Base-by-base conservation (phyloP, 192 early-diverging fungal species). In the Phycomyces nitens region DNA sequence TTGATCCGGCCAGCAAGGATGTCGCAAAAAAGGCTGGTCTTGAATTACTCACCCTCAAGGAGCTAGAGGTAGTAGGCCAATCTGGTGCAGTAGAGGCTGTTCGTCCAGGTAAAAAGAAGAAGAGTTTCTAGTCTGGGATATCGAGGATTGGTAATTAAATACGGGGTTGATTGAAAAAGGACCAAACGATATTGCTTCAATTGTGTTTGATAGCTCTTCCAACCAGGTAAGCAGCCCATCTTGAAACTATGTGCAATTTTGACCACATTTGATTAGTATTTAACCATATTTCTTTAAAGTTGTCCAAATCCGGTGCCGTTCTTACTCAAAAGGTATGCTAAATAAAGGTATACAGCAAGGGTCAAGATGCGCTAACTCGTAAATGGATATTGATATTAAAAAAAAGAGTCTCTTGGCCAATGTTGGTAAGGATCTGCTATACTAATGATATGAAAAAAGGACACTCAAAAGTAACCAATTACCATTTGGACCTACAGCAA, bases 311-410 rank as follows among this genome's bases (percentile, higher is more conserved):
- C 27, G 72, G 72, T 29, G 72, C 68, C 14, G 53, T 68, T 26
- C 27, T 78, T 22, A 72, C 70, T 43, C 77, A 78, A 12, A 68
- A 59, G 62, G 77, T 72, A 69, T 54, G 44, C 65, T 26, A 15
- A 27, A 44, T 21, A 14, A 24, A 18, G 18, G 18, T 10, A 42
- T 42, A 42, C 7, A 42, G 14, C 7, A 42, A 42, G 12, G 12
- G 29, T 34, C 7, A 34, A 34, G 7, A 34, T 34, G 7, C n/a
- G n/a, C 29, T 34, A 34, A 34, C 41, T 0, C 24, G 10, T 26
- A 9, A 24, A 14, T 47, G 15, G 1, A 38, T 6, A 20, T 20
- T 8, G 4, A 24, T 40, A 47, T 47, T 34, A 34, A 2, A 34
- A 5, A 5, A 38, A 58, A 77, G 67, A 77, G 73, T 38, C 29